These are phyloP conservation scores for Irpex lacteus DNA, from an alignment of 1,284 basidiomycete species.

Conservation along the genomic window DNA sequence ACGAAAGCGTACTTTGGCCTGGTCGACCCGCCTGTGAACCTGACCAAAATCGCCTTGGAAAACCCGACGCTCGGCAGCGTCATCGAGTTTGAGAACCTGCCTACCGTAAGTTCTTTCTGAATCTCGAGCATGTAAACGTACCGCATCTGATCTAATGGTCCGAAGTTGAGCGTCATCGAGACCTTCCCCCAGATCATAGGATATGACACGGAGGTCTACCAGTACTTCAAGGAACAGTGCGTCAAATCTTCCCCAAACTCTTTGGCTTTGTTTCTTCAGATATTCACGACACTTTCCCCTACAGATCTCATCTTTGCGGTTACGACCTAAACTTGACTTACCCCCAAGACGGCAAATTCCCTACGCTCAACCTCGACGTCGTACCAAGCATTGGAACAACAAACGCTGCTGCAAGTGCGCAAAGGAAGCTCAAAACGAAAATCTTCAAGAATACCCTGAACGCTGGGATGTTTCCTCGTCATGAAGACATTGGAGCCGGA, in stretches of 20 bases:
- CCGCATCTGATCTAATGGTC: not conserved
- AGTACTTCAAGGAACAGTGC: conserved; percentile 68
- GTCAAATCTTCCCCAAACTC: conserved; percentile 21
- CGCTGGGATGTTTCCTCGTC: not conserved
- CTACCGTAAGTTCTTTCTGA: conserved; percentile 47
- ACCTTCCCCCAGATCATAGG: conserved; percentile 18
- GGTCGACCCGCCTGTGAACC: conserved; percentile 57
- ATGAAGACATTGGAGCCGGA: not conserved
- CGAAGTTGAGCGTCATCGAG: conserved; percentile 14
- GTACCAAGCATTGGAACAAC: not conserved
- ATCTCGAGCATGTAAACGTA: too few species aligned
- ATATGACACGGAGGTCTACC: conserved; percentile 53
- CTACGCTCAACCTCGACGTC: conserved; percentile 24
- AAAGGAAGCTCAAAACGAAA: not conserved
- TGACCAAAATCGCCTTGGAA: conserved; percentile 65
- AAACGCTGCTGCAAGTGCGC: not conserved
- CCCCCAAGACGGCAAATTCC: conserved; percentile 55
- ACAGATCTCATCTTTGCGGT: conserved; percentile 31
- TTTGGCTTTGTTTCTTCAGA: not conserved
- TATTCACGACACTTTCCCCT: not conserved
- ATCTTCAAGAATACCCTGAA: conserved; percentile 1
- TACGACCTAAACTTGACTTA: conserved; percentile 64
- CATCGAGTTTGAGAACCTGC: conserved; percentile 45
- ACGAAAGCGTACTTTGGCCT: conserved; percentile 58
- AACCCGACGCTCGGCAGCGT: conserved; percentile 52